A percentile compares a stretch with the other conserved stretches of the same genome.
Conservation (phyloP, 768 basidiomycete species). For the Hypsizygus marmoreus region DNA sequence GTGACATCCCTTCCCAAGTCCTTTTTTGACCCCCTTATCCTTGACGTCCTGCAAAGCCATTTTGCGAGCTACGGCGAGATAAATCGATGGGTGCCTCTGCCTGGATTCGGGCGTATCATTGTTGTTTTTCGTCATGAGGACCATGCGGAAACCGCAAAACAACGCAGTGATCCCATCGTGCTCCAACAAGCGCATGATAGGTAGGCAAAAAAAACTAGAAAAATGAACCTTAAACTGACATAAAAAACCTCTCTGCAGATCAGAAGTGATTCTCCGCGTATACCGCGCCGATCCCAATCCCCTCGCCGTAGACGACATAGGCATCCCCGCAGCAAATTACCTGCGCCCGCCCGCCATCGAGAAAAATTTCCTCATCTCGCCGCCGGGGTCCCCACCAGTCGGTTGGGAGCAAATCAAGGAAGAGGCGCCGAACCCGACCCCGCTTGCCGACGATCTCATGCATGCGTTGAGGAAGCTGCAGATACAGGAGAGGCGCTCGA, state of each 20-base stretch:
- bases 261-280: constrained; percentile 57
- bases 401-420: constrained; percentile 94
- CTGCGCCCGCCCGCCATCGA: constrained; percentile 78
- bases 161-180: constrained; percentile 61
- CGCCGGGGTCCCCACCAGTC: constrained; percentile 95
- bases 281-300: constrained; percentile 77
- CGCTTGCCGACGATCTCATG: constrained; percentile 88
- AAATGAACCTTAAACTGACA: too few species aligned
- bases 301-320: constrained; percentile 39
- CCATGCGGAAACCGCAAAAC: constrained; percentile 68
- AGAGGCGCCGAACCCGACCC: constrained; percentile 82
- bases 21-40: constrained; percentile 75
- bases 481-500: constrained; percentile 43
- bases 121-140: constrained; percentile 72
- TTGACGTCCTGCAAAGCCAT: constrained; percentile 66
- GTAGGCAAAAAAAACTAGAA: constrained; percentile 51
- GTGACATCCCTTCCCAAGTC: constrained; percentile 74
- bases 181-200: constrained; percentile 52
- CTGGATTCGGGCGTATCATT: constrained; percentile 79
- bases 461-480: constrained; percentile 74
- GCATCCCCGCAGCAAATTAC: constrained; percentile 49
- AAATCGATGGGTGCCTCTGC: constrained; percentile 89
- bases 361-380: constrained; percentile 97
- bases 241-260: constrained; percentile 38
- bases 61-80: constrained; percentile 80